phyloP scores from a whole-genome alignment of 352 stramenopile species.

The Phytophthora hybrid region DNA sequence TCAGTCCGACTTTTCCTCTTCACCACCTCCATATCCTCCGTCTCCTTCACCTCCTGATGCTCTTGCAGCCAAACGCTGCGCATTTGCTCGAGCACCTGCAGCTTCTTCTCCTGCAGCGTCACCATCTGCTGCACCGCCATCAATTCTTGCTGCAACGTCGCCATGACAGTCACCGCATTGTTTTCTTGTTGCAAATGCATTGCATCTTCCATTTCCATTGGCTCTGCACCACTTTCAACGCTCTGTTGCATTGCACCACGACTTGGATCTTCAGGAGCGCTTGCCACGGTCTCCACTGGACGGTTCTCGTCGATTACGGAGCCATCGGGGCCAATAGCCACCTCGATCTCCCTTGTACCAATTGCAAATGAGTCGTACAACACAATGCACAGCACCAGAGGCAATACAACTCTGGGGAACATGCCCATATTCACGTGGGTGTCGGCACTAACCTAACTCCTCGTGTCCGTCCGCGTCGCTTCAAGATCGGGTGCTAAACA shows the following conservation, averaged over 20 bases:
- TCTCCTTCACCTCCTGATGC: slow-evolving; percentile 11
- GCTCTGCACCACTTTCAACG: background rate
- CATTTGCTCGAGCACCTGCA: slow-evolving; percentile 44
- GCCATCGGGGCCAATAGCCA: slow-evolving; percentile 23
- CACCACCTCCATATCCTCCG: background rate
- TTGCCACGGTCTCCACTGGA: background rate
- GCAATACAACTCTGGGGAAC: background rate
- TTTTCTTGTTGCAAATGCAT: background rate
- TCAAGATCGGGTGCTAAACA: slow-evolving; percentile 17
- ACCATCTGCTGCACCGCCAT: slow-evolving; percentile 49
- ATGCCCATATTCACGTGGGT: background rate
- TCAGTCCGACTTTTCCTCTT: slow-evolving; percentile 1
- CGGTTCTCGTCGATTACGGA: slow-evolving; percentile 13
- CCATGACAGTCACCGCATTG: slow-evolving; percentile 2
- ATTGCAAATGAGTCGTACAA: background rate
- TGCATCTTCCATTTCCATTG: background rate
- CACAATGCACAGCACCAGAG: background rate
- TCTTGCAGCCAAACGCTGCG: slow-evolving; percentile 30
- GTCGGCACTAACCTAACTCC: background rate
- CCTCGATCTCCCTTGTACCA: slow-evolving; percentile 16
- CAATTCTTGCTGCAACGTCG: slow-evolving; percentile 42
- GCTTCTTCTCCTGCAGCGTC: slow-evolving; percentile 52
- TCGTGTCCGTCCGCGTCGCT: slow-evolving; percentile 6
- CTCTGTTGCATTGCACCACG: background rate
- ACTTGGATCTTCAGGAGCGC: background rate